Percentiles rank a stretch among this genome's conserved stretches.
Evolutionary conservation across 305 asterid species (phyloP).

Genomic region (Solanum chacoense): DNA sequence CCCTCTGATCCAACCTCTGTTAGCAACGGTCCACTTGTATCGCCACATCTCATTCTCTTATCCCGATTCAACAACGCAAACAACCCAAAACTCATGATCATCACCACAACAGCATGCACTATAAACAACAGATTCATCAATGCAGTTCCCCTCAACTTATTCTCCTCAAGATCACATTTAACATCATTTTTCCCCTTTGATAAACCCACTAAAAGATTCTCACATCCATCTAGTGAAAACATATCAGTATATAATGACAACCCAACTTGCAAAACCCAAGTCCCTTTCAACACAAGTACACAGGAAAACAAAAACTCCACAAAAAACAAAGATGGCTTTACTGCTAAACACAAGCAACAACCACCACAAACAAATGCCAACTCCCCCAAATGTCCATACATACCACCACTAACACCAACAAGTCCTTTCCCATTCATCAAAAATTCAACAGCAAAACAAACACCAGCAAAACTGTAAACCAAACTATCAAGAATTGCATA

Average conservation of each 20-base stretch:
- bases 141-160: slow-evolving; percentile 57
- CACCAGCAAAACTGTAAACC: slow-evolving; percentile 37
- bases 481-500: slow-evolving; percentile 37
- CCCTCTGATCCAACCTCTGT: slow-evolving; percentile 39
- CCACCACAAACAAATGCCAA: slow-evolving; percentile 39
- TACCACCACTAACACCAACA: slow-evolving; percentile 46
- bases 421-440: slow-evolving; percentile 52
- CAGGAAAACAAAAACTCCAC: slow-evolving; percentile 54
- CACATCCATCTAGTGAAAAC: slow-evolving; percentile 56
- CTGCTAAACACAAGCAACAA: slow-evolving; percentile 50
- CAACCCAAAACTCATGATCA: slow-evolving; percentile 26
- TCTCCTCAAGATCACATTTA: slow-evolving; percentile 69
- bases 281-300: slow-evolving; percentile 59
- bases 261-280: slow-evolving; percentile 79
- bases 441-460: slow-evolving; percentile 45
- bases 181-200: slow-evolving; percentile 38
- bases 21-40: slow-evolving; percentile 34
- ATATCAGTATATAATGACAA: slow-evolving; percentile 51
- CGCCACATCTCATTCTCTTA: slow-evolving; percentile 31
- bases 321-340: slow-evolving; percentile 42
- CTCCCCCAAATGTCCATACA: slow-evolving; percentile 37
- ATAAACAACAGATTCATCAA: slow-evolving; percentile 48
- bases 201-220: slow-evolving; percentile 21
- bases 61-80: slow-evolving; percentile 38
- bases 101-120: slow-evolving; percentile 34